Evolutionary conservation across 495 filamentous ascomycete species (phyloP).

Genomic region (Massariosphaeria phaeospora): DNA sequence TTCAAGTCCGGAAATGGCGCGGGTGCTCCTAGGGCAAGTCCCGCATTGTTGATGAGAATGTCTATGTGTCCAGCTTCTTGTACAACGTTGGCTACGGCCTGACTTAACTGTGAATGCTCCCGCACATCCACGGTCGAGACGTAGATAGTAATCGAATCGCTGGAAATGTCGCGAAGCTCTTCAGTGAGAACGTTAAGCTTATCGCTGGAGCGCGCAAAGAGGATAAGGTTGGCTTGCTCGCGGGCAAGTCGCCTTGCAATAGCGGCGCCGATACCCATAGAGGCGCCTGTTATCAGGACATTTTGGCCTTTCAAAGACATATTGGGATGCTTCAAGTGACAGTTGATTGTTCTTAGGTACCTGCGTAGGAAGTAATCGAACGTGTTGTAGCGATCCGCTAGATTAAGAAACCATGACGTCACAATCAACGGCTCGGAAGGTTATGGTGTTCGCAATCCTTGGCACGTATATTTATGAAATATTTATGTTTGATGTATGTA

Average conservation of each 20-base stretch:
- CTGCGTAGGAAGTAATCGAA: too few relatives aligned
- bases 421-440: too few relatives aligned
- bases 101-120: background rate
- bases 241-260: conserved; percentile 32
- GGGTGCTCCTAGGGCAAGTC: conserved; percentile 42
- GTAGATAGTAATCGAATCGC: background rate
- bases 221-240: conserved; percentile 32
- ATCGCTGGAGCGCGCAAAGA: conserved; percentile 33
- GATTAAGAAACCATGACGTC: too few relatives aligned
- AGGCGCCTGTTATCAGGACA: conserved; percentile 33
- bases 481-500: too few relatives aligned
- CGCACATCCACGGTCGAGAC: background rate
- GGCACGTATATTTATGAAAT: too few relatives aligned
- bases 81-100: conserved; percentile 25
- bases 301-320: conserved; percentile 25
- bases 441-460: too few relatives aligned
- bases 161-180: background rate
- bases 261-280: conserved; percentile 41
- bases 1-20: conserved; percentile 33
- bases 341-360: too few relatives aligned
- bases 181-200: conserved; percentile 33
- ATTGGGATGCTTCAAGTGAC: too few relatives aligned
- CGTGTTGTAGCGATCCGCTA: too few relatives aligned
- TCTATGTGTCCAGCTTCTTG: conserved; percentile 36
- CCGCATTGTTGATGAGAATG: conserved; percentile 43